These are phyloP conservation scores for Skeletonema grethae DNA, from an alignment of 108 stramenopile genomes.

Conservation along the genomic window DNA sequence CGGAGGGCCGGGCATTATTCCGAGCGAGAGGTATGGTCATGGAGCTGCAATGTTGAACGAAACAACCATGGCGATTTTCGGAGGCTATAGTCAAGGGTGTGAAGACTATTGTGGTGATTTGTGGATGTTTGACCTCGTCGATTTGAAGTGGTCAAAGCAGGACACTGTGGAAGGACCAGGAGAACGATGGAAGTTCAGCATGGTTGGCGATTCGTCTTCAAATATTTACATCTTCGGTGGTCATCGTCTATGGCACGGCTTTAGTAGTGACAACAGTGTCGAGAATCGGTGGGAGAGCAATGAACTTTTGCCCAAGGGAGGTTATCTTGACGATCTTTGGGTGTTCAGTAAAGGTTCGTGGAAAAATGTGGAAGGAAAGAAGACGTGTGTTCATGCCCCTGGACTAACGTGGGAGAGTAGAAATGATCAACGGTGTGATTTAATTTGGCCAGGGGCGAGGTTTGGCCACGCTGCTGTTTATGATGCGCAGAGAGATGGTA, in stretches of 20 bases:
- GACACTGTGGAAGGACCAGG: slow-evolving; percentile 46
- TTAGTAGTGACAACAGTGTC: slow-evolving; percentile 67
- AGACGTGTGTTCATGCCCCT: slow-evolving; percentile 54
- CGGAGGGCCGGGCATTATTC: slow-evolving; percentile 68
- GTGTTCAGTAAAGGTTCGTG: slow-evolving; percentile 49
- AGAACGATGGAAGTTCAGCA: slow-evolving; percentile 63
- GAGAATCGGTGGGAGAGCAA: slow-evolving; percentile 62
- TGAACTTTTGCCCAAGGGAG: slow-evolving; percentile 62
- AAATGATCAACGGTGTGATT: slow-evolving; percentile 58
- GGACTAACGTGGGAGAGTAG: slow-evolving; percentile 67
- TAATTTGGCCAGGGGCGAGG: slow-evolving; percentile 68
- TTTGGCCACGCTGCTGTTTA: slow-evolving; percentile 71
- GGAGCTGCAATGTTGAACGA: slow-evolving; percentile 75
- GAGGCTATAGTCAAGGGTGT: slow-evolving; percentile 78
- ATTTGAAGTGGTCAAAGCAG: slow-evolving; percentile 59
- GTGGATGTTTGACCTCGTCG: slow-evolving; percentile 76
- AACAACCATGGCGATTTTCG: slow-evolving; percentile 75
- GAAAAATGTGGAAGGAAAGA: slow-evolving; percentile 35
- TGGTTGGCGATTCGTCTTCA: slow-evolving; percentile 32
- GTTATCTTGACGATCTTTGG: slow-evolving; percentile 86
- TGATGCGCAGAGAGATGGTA: slow-evolving; percentile 51
- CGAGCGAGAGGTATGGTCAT: slow-evolving; percentile 75
- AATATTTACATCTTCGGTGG: slow-evolving; percentile 72
- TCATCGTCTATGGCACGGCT: slow-evolving; percentile 88
- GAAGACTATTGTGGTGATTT: slow-evolving; percentile 88